These are phyloP conservation scores for Rhizophora apiculata DNA, from an alignment of 345 rosid species.

Conservation along the genomic window DNA sequence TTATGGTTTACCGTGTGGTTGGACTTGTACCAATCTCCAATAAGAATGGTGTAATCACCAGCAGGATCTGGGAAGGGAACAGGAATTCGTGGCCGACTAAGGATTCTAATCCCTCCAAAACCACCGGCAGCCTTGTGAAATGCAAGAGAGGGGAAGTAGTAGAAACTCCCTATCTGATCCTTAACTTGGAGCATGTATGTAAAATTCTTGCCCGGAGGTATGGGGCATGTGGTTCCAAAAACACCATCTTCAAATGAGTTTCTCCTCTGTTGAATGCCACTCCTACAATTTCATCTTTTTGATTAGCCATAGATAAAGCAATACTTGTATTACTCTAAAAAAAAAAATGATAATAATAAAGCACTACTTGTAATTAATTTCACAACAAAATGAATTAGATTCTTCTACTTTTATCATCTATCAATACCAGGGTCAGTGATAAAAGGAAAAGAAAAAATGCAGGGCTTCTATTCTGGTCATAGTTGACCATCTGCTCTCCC, in stretches of 20 bases:
- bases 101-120: slow-evolving; percentile 73
- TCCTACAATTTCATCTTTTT: slow-evolving; percentile 37
- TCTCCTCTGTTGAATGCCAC: slow-evolving; percentile 78
- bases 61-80: slow-evolving; percentile 83
- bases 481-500: too few species aligned
- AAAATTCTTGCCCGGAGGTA: slow-evolving; percentile 79
- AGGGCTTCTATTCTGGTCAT: too few species aligned
- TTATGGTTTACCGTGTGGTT: slow-evolving; percentile 53
- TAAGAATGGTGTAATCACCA: slow-evolving; percentile 71
- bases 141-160: slow-evolving; percentile 86
- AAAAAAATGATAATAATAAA: too few species aligned
- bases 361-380: too few species aligned
- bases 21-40: slow-evolving; percentile 76
- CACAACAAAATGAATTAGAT: too few species aligned
- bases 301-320: too few species aligned
- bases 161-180: slow-evolving; percentile 92
- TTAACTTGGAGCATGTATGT: slow-evolving; percentile 78
- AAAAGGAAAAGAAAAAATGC: too few species aligned
- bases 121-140: slow-evolving; percentile 95
- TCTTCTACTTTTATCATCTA: too few species aligned
- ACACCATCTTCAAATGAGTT: slow-evolving; percentile 83
- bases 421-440: too few species aligned
- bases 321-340: too few species aligned
- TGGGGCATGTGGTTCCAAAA: slow-evolving; percentile 81
- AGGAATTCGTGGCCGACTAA: slow-evolving; percentile 77